These are phyloP conservation scores for Pneumocystis canis DNA, from an alignment of 1,139 yeast species.

Conservation along the genomic window DNA sequence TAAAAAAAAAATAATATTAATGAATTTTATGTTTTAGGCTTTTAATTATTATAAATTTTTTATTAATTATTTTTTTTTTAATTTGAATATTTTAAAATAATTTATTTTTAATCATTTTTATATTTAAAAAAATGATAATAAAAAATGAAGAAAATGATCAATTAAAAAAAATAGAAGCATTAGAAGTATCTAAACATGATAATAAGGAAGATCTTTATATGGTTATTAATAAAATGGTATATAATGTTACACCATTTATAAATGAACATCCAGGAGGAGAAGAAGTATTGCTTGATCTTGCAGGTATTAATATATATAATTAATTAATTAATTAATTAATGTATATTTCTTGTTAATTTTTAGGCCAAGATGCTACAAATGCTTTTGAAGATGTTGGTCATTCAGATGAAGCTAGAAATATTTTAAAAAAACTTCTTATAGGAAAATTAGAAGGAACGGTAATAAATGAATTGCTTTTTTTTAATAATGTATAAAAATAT, in stretches of 20 bases:
- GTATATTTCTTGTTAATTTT: background rate
- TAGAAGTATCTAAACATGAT: slow-evolving; percentile 35
- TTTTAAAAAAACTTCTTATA: slow-evolving; percentile 49
- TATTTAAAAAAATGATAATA: background rate
- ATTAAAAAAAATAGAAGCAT: background rate
- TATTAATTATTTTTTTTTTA: background rate
- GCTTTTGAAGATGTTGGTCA: slow-evolving; percentile 96
- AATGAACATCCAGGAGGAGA: slow-evolving; percentile 99
- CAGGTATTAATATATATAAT: no score
- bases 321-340: no score
- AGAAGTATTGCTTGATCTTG: slow-evolving; percentile 81
- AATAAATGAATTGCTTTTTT: background rate
- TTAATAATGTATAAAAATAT: background rate
- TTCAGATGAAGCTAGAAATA: slow-evolving; percentile 84
- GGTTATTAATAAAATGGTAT: slow-evolving; percentile 79
- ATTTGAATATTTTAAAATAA: background rate
- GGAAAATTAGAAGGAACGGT: slow-evolving; percentile 37
- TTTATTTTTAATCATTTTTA: background rate
- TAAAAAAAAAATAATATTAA: no score
- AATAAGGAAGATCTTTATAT: slow-evolving; percentile 75
- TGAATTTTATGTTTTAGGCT: no score
- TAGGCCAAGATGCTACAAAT: slow-evolving; percentile 64
- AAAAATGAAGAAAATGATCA: background rate
- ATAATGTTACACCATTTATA: slow-evolving; percentile 65
- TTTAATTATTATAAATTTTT: no score